Evolutionary conservation across 2,329 filamentous ascomycete species (phyloP).

Genomic region (Fusarium sacchari): DNA sequence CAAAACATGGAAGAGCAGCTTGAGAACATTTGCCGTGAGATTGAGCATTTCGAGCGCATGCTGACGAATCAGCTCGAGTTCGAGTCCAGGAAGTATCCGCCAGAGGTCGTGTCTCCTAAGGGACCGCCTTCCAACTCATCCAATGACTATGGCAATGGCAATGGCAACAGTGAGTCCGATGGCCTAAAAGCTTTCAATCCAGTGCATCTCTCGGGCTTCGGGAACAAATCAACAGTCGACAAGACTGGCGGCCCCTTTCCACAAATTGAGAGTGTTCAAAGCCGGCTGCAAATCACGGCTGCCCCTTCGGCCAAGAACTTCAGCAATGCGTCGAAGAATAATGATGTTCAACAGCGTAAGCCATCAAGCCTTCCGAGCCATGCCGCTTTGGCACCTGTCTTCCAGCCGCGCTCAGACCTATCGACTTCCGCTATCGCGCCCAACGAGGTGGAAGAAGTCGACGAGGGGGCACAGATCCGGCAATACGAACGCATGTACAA

Average conservation of each 20-base stretch:
- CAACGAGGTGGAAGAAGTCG: slow-evolving; percentile 17
- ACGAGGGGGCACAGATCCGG: slow-evolving; percentile 7
- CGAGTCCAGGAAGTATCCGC: slow-evolving; percentile 57
- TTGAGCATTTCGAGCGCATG: slow-evolving; percentile 61
- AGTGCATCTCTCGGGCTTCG: slow-evolving; percentile 1
- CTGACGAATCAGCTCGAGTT: slow-evolving; percentile 56
- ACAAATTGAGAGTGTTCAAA: slow-evolving; percentile 39
- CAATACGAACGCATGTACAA: slow-evolving; percentile 14
- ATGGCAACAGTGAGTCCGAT: slow-evolving; percentile 8
- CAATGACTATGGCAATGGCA: background rate
- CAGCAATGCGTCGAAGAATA: slow-evolving; percentile 24
- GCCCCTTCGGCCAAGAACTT: slow-evolving; percentile 33
- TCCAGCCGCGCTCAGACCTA: slow-evolving; percentile 54
- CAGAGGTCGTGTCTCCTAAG: slow-evolving; percentile 47
- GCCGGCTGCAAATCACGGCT: slow-evolving; percentile 40
- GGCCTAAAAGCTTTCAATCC: background rate
- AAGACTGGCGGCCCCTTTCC: slow-evolving; percentile 1
- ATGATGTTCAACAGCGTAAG: slow-evolving; percentile 47
- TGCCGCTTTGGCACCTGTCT: slow-evolving; percentile 61
- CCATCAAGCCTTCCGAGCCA: slow-evolving; percentile 54
- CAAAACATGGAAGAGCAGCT: slow-evolving; percentile 58
- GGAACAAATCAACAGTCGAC: slow-evolving; percentile 16
- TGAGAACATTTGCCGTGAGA: slow-evolving; percentile 55
- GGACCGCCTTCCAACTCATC: slow-evolving; percentile 23
- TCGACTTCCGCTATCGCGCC: slow-evolving; percentile 25